Conservation (phyloP, 768 basidiomycete genomes). For the Coprinellus micaceus region DNA sequence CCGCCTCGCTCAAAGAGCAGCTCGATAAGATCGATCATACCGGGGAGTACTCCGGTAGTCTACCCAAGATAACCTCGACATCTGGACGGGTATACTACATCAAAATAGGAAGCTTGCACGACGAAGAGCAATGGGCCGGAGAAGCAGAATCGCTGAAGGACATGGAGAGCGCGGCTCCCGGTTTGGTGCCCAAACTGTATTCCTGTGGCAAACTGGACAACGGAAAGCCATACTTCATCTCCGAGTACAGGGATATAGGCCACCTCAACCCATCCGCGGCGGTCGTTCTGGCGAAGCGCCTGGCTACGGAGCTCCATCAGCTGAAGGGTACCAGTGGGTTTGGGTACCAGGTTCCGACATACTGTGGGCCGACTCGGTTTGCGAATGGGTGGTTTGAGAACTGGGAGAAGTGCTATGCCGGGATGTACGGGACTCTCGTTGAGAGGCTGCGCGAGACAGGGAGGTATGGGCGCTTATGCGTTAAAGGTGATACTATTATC, state of each 20-base stretch:
- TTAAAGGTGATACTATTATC: constrained; percentile 15
- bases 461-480: constrained; percentile 21
- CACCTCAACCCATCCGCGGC: constrained; percentile 46
- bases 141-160: constrained; percentile 67
- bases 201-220: constrained; percentile 39
- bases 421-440: constrained; percentile 58
- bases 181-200: constrained; percentile 57
- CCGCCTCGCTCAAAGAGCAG: constrained; percentile 13
- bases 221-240: constrained; percentile 62
- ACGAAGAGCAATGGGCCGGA: constrained; percentile 63
- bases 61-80: constrained; percentile 53
- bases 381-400: constrained; percentile 69
- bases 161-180: constrained; percentile 63
- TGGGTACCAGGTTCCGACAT: constrained; percentile 73
- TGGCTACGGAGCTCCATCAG: constrained; percentile 66
- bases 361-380: constrained; percentile 68
- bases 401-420: constrained; percentile 68
- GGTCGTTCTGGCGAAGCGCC: constrained; percentile 48
- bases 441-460: constrained; percentile 49
- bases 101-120: constrained; percentile 50
- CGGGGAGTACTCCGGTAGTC: constrained; percentile 41
- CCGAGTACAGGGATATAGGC: constrained; percentile 64
- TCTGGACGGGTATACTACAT: constrained; percentile 57
- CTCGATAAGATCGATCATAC: constrained; percentile 49
- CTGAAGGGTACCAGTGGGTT: constrained; percentile 53